phyloP scores from a whole-genome alignment of 2,329 filamentous ascomycete species.

The Cordyceps fumosorosea region DNA sequence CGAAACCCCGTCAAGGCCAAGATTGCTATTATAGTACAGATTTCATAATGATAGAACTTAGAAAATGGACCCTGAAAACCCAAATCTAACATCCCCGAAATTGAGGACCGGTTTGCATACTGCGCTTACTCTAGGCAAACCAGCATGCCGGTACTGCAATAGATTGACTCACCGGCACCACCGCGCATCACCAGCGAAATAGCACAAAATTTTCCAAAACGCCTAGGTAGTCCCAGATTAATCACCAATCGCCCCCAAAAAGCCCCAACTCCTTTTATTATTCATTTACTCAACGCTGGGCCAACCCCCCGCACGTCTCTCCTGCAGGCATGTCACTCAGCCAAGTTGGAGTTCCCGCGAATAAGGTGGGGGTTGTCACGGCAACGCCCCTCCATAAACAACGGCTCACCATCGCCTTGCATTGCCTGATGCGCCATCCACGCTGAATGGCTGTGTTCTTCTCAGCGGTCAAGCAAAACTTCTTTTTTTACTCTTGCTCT shows the following conservation, averaged over 20 bases:
- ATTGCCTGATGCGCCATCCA: not conserved
- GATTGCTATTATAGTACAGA: too few species aligned
- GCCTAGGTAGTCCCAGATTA: not conserved
- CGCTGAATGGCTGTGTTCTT: not conserved
- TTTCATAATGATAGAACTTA: too few species aligned
- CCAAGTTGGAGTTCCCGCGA: not conserved
- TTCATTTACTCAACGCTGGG: not conserved
- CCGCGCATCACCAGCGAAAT: too few species aligned
- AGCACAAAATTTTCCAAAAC: too few species aligned
- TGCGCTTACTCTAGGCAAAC: too few species aligned
- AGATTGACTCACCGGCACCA: too few species aligned
- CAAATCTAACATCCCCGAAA: too few species aligned
- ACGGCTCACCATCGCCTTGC: not conserved
- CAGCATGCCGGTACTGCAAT: too few species aligned
- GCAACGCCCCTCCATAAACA: constrained; percentile 20
- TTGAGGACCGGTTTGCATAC: too few species aligned
- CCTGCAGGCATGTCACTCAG: not conserved
- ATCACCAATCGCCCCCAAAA: not conserved
- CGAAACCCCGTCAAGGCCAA: too few species aligned
- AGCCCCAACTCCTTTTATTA: not conserved
- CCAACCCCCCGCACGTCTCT: not conserved
- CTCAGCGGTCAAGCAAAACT: constrained; percentile 1
- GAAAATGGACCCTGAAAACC: too few species aligned
- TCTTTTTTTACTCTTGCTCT: not conserved
- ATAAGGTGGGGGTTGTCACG: constrained; percentile 12